Conservation (phyloP, 129 eudicot genomes). For the Glebionis coronaria region DNA sequence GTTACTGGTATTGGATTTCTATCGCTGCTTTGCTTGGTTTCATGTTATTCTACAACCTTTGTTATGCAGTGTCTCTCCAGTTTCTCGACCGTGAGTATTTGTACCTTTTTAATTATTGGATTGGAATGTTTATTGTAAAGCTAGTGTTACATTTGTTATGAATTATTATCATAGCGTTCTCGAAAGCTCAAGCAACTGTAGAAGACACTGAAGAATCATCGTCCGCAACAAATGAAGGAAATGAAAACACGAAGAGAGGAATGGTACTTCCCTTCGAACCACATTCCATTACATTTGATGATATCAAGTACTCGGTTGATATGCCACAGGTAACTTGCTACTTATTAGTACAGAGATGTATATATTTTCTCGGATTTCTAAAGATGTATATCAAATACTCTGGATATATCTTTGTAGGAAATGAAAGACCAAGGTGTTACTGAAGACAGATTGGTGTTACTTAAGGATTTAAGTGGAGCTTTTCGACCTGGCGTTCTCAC, state of each 20-base stretch:
- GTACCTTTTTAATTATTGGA: not conserved
- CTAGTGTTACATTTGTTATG: not conserved
- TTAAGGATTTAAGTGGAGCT: constrained; percentile 73
- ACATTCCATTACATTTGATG: constrained; percentile 69
- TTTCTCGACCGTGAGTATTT: constrained; percentile 53
- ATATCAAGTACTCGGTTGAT: constrained; percentile 70
- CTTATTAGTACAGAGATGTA: not conserved
- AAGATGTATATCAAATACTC: not conserved
- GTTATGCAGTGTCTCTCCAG: constrained; percentile 43
- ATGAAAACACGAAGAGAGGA: constrained; percentile 34
- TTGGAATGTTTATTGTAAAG: not conserved
- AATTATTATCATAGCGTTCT: constrained; percentile 39
- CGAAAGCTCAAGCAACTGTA: constrained; percentile 46
- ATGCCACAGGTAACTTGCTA: constrained; percentile 65
- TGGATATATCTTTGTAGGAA: constrained; percentile 47
- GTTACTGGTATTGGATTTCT: constrained; percentile 71
- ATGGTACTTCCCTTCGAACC: constrained; percentile 90
- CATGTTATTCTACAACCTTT: constrained; percentile 41
- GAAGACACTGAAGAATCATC: constrained; percentile 33
- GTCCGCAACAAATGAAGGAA: constrained; percentile 14
- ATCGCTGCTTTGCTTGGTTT: constrained; percentile 60
- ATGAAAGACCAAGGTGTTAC: constrained; percentile 69
- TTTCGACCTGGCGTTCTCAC: constrained; percentile 83
- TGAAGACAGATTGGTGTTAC: constrained; percentile 62
- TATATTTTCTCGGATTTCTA: not conserved